Evolutionary conservation across 139 green algal genomes (phyloP), one percentile per base, ranked within the genome.

Genomic region (Yamagishiella unicocca): DNA sequence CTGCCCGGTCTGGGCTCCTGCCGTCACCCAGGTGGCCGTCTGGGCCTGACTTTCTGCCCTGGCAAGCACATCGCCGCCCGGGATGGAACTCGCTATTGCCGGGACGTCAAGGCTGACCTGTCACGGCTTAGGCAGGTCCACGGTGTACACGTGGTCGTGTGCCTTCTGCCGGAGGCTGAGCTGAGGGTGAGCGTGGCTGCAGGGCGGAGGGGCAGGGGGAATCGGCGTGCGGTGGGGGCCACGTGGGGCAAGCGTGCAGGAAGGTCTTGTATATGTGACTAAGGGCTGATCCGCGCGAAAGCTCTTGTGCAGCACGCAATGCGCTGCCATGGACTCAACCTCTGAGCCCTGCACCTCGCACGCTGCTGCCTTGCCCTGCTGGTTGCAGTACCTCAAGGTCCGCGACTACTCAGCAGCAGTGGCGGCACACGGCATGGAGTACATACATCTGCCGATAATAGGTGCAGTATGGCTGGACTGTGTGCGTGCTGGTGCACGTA

Each of bases 41-140:
- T 92, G 4, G 89, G 81, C 24, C 88, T 92, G 9, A 87, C 45
- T 0, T 88, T 75, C 37, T 92, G 89, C 58, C 89, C 89, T 1
- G 89, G 85, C 17, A 92, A 92, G 78, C 85, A 84, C 24, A 79
- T 80, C 29, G n/a, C 77, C 17, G 45, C 66, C 21, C 62, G 89
- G 9, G n/a, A 75, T 35, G 89, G 89, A 9, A 74, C 84, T 2
- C 25, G 9, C 8, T 92, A 82, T 35, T 29, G 2, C 1, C 75
- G 89, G 17, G 72, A 85, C 64, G 6, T 92, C 22, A 0, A 46
- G 9, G 40, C 42, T 0, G 89, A 92, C 61, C 55, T 92, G 33
- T 8, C 25, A 25, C 64, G 76, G 43, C 89, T 92, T 33, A 31
- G 70, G 1, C 62, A 64, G 79, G 61, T 66, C 14, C 61, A 71